These are phyloP conservation scores for Arthroderma uncinatum DNA, from an alignment of 2,329 filamentous ascomycete genomes.

Conservation along the genomic window DNA sequence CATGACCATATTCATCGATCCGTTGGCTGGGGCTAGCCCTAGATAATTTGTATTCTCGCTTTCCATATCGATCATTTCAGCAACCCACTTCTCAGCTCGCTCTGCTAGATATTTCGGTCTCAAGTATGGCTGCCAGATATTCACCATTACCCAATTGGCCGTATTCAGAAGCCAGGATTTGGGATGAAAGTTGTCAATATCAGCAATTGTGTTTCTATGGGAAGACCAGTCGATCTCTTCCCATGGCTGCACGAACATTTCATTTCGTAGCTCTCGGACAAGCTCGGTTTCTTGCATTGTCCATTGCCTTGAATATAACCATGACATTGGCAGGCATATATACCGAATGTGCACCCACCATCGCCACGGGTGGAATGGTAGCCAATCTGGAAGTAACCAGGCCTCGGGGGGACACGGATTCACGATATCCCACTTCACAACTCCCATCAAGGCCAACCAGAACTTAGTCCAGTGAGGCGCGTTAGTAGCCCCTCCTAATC, in stretches of 20 bases:
- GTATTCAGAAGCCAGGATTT: too few relatives aligned
- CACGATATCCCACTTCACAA: slow-evolving; percentile 7
- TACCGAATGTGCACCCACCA: slow-evolving; percentile 9
- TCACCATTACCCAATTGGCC: too few relatives aligned
- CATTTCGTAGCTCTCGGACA: slow-evolving; percentile 5
- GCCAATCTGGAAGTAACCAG: not conserved
- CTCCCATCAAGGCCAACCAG: slow-evolving; percentile 7
- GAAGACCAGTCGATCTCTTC: slow-evolving; percentile 7
- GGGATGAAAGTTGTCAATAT: not conserved
- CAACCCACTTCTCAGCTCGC: too few relatives aligned
- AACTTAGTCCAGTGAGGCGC: slow-evolving; percentile 8
- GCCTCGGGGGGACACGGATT: slow-evolving; percentile 4
- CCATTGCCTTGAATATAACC: not conserved
- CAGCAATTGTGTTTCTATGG: not conserved
- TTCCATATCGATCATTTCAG: too few relatives aligned
- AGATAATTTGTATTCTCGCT: not conserved
- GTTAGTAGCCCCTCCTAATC: not conserved
- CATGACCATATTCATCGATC: too few relatives aligned
- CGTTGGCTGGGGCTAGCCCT: not conserved
- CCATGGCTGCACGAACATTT: slow-evolving; percentile 6
- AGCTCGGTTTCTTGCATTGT: not conserved
- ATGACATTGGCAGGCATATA: slow-evolving; percentile 5
- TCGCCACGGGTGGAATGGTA: slow-evolving; percentile 3
- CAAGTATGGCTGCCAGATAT: too few relatives aligned
- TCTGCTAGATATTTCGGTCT: too few relatives aligned